These are phyloP conservation scores for Coemansia asiatica DNA, from an alignment of 192 early-diverging fungal species.

Conservation along the genomic window DNA sequence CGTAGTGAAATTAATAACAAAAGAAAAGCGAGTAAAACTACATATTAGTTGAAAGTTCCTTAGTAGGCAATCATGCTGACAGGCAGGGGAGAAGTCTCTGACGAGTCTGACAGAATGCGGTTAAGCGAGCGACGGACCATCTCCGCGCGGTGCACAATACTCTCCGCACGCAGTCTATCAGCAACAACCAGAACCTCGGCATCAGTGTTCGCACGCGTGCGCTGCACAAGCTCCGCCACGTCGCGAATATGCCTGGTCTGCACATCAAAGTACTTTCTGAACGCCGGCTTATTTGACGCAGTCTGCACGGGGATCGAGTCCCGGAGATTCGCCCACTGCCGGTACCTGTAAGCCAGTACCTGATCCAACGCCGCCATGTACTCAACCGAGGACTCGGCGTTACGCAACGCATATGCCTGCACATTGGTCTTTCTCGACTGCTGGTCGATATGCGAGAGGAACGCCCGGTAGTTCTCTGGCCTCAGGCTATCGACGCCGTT, in stretches of 20 bases:
- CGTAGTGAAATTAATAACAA: too few species aligned
- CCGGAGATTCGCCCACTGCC: conserved; percentile 89
- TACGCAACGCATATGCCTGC: conserved; percentile 62
- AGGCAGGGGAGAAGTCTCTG: conserved; percentile 25
- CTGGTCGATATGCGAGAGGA: conserved; percentile 67
- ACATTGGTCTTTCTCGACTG: conserved; percentile 56
- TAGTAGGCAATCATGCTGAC: conserved; percentile 46
- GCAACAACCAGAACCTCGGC: conserved; percentile 23
- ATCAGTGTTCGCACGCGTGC: conserved; percentile 63
- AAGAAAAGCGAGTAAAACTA: too few species aligned
- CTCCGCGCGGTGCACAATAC: conserved; percentile 31
- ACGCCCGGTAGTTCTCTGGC: conserved; percentile 77
- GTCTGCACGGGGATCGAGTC: conserved; percentile 82
- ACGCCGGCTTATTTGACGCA: conserved; percentile 65
- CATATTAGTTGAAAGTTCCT: not conserved
- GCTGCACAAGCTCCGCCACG: conserved; percentile 55
- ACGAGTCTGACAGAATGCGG: conserved; percentile 19
- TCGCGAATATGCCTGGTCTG: conserved; percentile 61
- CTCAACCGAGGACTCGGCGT: conserved; percentile 63
- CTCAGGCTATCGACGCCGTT: conserved; percentile 72
- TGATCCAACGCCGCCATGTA: conserved; percentile 81
- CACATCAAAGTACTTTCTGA: conserved; percentile 65
- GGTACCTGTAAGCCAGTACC: conserved; percentile 78
- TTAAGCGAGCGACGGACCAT: conserved; percentile 37
- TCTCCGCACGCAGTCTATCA: conserved; percentile 18